Evolutionary conservation across 495 filamentous ascomycete species (phyloP).

Genomic region (Hypoxylon perforatum): DNA sequence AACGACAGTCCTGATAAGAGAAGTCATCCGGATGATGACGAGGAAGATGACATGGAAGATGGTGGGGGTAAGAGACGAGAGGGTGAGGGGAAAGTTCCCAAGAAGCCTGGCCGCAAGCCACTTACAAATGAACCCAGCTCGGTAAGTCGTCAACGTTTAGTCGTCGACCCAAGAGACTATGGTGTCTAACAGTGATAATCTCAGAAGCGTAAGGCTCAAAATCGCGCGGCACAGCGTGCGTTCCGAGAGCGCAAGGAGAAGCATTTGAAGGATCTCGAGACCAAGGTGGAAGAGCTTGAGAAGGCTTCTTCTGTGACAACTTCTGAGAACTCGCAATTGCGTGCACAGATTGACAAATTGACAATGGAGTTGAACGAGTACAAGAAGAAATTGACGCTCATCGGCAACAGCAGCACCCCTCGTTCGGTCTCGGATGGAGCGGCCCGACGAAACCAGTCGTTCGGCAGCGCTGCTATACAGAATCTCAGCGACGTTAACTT

Average conservation of each 20-base stretch:
- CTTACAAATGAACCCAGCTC: slow-evolving; percentile 95
- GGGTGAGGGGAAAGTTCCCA: slow-evolving; percentile 77
- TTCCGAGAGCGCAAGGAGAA: slow-evolving; percentile 99
- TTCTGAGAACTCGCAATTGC: slow-evolving; percentile 86
- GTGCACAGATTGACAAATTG: slow-evolving; percentile 86
- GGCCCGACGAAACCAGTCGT: slow-evolving; percentile 37
- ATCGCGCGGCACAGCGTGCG: slow-evolving; percentile 93
- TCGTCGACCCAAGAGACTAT: slow-evolving; percentile 1
- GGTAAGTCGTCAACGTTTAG: slow-evolving; percentile 65
- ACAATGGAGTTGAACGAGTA: slow-evolving; percentile 89
- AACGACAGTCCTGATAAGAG: slow-evolving; percentile 84
- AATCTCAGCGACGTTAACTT: slow-evolving; percentile 80
- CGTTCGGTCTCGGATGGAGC: slow-evolving; percentile 25
- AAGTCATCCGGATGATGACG: slow-evolving; percentile 75
- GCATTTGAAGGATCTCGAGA: slow-evolving; percentile 94
- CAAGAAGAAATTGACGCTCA: slow-evolving; percentile 80
- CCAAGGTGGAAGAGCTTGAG: slow-evolving; percentile 92
- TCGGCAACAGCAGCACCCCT: slow-evolving; percentile 41
- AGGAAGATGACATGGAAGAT: slow-evolving; percentile 71
- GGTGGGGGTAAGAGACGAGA: slow-evolving; percentile 82
- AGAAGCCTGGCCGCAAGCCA: slow-evolving; percentile 97
- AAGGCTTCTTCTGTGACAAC: slow-evolving; percentile 84
- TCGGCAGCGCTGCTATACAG: slow-evolving; percentile 63
- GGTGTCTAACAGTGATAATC: slow-evolving; percentile 58
- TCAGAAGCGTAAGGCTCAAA: slow-evolving; percentile 98